Percentiles rank a stretch among this genome's conserved stretches.
phyloP scores from a whole-genome alignment of 306 rosid genomes.

The Ammopiptanthus mongolicus region DNA sequence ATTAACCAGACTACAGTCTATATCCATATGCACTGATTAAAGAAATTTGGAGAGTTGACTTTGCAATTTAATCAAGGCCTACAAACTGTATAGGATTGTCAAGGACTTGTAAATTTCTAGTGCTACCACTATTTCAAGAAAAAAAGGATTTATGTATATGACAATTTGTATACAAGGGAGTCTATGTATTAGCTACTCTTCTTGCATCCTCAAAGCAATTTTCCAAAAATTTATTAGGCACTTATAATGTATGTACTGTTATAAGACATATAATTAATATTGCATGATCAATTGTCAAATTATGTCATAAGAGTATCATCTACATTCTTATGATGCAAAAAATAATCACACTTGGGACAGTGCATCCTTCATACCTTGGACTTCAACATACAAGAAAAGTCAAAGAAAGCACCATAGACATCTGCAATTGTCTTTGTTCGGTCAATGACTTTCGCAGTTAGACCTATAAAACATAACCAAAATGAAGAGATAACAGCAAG shows the following conservation, averaged over 20 bases:
- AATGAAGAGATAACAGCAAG: conserved; percentile 15
- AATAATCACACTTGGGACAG: background rate
- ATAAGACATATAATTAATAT: background rate
- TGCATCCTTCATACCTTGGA: conserved; percentile 58
- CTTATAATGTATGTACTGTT: background rate
- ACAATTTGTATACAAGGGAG: background rate
- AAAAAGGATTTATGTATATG: background rate
- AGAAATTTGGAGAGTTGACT: background rate
- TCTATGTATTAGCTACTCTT: background rate
- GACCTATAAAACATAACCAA: conserved; percentile 53
- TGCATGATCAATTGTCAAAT: background rate
- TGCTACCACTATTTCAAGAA: background rate
- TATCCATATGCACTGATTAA: background rate
- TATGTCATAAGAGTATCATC: background rate
- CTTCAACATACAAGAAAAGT: conserved; percentile 69
- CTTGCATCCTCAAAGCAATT: background rate
- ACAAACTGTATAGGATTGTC: background rate
- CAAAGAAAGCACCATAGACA: conserved; percentile 88
- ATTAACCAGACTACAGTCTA: background rate
- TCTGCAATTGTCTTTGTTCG: conserved; percentile 75
- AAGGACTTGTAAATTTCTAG: background rate
- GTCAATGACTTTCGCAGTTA: conserved; percentile 88
- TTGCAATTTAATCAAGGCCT: background rate
- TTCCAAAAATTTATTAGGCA: background rate
- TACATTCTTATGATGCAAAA: background rate